Evolutionary conservation across 495 filamentous ascomycete species (phyloP).

Genomic region (Jackrogersella multiformis): DNA sequence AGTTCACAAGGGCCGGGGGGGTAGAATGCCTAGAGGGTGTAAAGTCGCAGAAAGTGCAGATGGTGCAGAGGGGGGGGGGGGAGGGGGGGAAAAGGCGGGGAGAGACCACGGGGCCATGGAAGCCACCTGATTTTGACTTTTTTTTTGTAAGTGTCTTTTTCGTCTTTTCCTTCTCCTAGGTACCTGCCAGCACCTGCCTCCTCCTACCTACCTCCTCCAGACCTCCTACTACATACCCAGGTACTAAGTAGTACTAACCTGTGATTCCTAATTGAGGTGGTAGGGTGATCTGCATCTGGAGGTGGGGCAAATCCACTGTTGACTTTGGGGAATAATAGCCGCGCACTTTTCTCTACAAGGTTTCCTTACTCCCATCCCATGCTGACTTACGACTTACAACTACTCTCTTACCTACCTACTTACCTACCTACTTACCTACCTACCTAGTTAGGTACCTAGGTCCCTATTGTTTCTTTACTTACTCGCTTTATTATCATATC

Average conservation of each 20-base stretch:
- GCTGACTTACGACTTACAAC: too few relatives aligned
- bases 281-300: slow-evolving; percentile 10
- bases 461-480: too few relatives aligned
- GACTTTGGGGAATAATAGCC: slow-evolving; percentile 8
- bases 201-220: too few relatives aligned
- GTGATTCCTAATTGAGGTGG: not conserved
- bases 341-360: not conserved
- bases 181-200: too few relatives aligned
- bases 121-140: slow-evolving; percentile 40
- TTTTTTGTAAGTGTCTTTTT: slow-evolving; percentile 5
- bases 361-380: too few relatives aligned
- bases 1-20: slow-evolving; percentile 22
- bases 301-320: slow-evolving; percentile 4
- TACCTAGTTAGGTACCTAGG: too few relatives aligned
- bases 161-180: not conserved
- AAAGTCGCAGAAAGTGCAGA: not conserved
- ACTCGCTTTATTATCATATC: too few relatives aligned
- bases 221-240: slow-evolving; percentile 12
- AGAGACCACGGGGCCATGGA: slow-evolving; percentile 36
- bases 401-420: too few relatives aligned
- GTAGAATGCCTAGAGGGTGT: not conserved
- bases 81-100: slow-evolving; percentile 13
- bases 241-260: too few relatives aligned
- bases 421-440: not conserved
- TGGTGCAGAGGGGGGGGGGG: slow-evolving; percentile 1